Evolutionary conservation across 306 rosid species (phyloP).

Genomic region (Ormosia semicastrata): DNA sequence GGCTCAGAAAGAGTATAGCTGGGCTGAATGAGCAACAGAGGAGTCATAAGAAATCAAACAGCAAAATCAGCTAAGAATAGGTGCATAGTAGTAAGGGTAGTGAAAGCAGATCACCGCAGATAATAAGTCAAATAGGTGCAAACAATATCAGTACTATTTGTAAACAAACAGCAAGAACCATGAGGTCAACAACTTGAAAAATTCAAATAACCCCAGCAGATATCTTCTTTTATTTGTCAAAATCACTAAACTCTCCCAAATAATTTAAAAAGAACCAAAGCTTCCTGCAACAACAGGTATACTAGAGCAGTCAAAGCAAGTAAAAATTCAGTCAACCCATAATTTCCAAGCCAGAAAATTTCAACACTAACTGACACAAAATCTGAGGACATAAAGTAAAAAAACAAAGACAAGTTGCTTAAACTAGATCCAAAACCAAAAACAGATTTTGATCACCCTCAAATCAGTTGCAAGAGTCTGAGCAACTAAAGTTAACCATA

Average conservation of each 20-base stretch:
- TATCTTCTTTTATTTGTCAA: background rate
- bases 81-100: background rate
- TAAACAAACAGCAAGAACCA: background rate
- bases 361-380: background rate
- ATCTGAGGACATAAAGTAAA: background rate
- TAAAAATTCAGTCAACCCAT: background rate
- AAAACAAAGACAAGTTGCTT: background rate
- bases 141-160: background rate
- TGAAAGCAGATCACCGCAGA: background rate
- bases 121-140: background rate
- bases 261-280: background rate
- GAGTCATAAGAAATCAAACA: no score
- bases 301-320: slow-evolving; percentile 1
- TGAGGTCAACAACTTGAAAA: background rate
- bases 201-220: background rate
- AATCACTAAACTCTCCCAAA: background rate
- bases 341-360: background rate
- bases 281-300: background rate
- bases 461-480: background rate
- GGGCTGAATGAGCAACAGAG: no score
- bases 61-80: no score
- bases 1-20: no score
- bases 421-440: background rate
- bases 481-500: background rate
- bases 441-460: background rate